Base-by-base conservation (phyloP, 2,329 filamentous ascomycete species). In the Aspergillus phoenicis region DNA sequence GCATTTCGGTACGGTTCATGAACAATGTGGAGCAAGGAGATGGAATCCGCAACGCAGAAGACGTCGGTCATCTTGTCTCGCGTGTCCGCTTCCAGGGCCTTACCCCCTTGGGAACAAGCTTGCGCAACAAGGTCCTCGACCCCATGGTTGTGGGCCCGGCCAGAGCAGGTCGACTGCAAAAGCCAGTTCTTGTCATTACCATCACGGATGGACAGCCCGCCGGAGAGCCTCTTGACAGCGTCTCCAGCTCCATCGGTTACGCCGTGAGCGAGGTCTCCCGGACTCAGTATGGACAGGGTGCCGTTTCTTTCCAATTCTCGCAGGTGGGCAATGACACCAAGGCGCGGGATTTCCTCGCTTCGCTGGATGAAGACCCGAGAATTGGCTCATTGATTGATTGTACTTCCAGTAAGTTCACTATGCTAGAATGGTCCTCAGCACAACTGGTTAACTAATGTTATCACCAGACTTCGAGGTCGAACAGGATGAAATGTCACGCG, bases 1-100 rank as follows among this genome's bases (percentile, higher is more conserved):
- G 87, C 45, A 87, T 90, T 63, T 84, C 84, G 28, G 77, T 90
- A 41, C 86, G 87, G 49, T 90, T 89, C 80, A 89, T 90, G 87
- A 90, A 90, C 77, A 84, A 84, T 11, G 78, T 81, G 22, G 74
- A 78, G 66, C 76, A 70, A 68, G 82, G 74, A 36, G 84, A 88
- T 66, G 79, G 82, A 58, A 85, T 89, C 64, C 81, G 80, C 47
- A 83, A 72, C 56, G 83, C 85, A 60, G 79, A 82, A 53, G 85
- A 89, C 68, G 83, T 89, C 45, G 80, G 86, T 57, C 77, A 81
- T 58, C 78, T 89, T 57, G 82, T 89, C 66, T 70, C 77, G 28
- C 82, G 80, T 62, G 84, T 88, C 62, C 81, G 84, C 24, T 90
- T 89, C 80, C 84, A 84, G 67, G 88, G 88, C 10, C 78, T 89